Conservation (phyloP, 192 early-diverging fungal species). For the Entrophospora sp. region DNA sequence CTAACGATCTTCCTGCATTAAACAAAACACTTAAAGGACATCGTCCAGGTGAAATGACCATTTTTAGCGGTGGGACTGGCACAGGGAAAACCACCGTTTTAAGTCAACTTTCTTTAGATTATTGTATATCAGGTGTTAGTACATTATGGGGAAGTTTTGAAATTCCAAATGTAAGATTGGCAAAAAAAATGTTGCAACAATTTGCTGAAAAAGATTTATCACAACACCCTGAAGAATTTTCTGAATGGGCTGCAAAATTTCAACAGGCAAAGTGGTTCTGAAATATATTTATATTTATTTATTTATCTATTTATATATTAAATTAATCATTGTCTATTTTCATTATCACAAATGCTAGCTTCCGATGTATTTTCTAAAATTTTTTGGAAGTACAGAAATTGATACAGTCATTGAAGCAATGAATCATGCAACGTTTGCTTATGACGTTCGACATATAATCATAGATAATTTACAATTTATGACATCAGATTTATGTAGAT, state of each 20-base stretch:
- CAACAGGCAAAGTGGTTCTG: constrained; percentile 36
- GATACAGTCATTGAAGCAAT: constrained; percentile 55
- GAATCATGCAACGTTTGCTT: constrained; percentile 57
- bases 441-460: constrained; percentile 63
- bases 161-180: constrained; percentile 59
- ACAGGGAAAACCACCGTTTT: constrained; percentile 65
- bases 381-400: constrained; percentile 62
- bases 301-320: neutral
- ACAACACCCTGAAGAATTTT: constrained; percentile 37
- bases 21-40: constrained; percentile 58
- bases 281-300: no score
- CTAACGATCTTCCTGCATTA: constrained; percentile 51
- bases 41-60: constrained; percentile 60
- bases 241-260: constrained; percentile 52
- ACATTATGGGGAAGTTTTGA: constrained; percentile 75
- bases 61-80: constrained; percentile 61
- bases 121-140: constrained; percentile 55
- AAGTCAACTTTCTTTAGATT: constrained; percentile 62
- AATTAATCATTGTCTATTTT: neutral
- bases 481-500: constrained; percentile 54
- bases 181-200: constrained; percentile 61
- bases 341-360: constrained; percentile 28
- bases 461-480: constrained; percentile 74
- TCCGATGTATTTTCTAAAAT: constrained; percentile 65
- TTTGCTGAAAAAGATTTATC: constrained; percentile 50